Evolutionary conservation across 164 flowering plant genomes (phyloP).

Genomic region (Warburgia ugandensis): DNA sequence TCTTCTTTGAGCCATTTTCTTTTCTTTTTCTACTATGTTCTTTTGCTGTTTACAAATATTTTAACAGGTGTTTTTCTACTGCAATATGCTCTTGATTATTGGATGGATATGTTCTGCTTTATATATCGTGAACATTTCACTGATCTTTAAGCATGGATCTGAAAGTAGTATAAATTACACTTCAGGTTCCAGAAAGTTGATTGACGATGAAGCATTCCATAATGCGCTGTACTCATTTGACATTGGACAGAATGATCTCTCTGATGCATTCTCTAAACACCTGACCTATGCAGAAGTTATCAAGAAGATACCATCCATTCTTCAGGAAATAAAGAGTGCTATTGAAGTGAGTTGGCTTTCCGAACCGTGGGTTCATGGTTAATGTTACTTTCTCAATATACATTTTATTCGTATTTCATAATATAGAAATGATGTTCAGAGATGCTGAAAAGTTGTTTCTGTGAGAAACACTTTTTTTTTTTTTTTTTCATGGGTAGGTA

Average conservation of each 20-base stretch:
- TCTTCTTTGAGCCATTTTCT: background rate
- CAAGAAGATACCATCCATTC: conserved; percentile 35
- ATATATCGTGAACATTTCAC: background rate
- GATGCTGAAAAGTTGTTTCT: background rate
- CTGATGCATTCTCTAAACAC: conserved; percentile 27
- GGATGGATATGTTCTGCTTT: background rate
- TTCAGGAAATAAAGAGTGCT: conserved; percentile 39
- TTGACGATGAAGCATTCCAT: conserved; percentile 31
- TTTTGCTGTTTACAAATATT: background rate
- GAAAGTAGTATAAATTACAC: background rate
- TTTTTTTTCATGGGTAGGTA: no score
- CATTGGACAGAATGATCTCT: conserved; percentile 55
- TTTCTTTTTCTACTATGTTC: background rate
- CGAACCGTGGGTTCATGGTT: no score
- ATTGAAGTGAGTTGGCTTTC: conserved; percentile 12
- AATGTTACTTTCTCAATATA: no score
- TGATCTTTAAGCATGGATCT: background rate
- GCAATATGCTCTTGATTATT: background rate
- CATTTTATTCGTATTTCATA: no score
- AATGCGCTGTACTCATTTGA: conserved; percentile 51
- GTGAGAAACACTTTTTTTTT: no score
- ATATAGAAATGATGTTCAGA: no score
- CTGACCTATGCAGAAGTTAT: conserved; percentile 26
- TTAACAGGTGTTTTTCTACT: background rate
- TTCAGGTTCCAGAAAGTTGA: conserved; percentile 21